Conservation (phyloP, 768 basidiomycete genomes). For the Chalciporus sphaerocephalus region DNA sequence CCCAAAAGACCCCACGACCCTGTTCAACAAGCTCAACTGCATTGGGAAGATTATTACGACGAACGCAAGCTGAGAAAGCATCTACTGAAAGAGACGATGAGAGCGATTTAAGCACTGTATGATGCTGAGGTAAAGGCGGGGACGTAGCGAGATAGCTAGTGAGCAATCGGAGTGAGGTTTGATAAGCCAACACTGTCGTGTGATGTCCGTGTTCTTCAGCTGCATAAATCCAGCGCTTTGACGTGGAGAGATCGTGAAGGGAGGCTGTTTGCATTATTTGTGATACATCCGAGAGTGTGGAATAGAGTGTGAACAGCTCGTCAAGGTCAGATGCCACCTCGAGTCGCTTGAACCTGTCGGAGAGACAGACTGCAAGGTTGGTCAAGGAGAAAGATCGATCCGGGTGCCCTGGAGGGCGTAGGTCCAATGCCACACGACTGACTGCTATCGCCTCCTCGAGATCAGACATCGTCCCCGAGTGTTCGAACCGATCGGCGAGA, state of each 20-base stretch:
- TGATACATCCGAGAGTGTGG: neutral
- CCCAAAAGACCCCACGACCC: constrained; percentile 22
- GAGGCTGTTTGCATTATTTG: neutral
- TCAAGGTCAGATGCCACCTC: neutral
- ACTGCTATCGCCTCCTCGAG: neutral
- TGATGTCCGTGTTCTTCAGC: neutral
- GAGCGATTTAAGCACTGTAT: neutral
- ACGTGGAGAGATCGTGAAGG: neutral
- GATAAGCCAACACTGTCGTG: constrained; percentile 7
- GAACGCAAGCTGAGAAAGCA: constrained; percentile 15
- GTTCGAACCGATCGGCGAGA: neutral
- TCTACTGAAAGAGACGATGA: constrained; percentile 3
- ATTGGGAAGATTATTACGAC: neutral
- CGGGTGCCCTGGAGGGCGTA: neutral
- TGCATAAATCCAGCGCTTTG: neutral
- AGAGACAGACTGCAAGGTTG: neutral
- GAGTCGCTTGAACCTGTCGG: neutral
- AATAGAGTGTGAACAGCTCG: neutral
- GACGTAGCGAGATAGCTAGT: constrained; percentile 5
- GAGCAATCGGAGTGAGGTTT: constrained; percentile 2
- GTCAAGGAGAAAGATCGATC: neutral
- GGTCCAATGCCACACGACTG: neutral
- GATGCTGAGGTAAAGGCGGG: neutral
- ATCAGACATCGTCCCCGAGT: neutral
- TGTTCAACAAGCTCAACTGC: constrained; percentile 33